Conservation (phyloP, 176 grass and related monocot species). For the Hyparrhenia diplandra region DNA sequence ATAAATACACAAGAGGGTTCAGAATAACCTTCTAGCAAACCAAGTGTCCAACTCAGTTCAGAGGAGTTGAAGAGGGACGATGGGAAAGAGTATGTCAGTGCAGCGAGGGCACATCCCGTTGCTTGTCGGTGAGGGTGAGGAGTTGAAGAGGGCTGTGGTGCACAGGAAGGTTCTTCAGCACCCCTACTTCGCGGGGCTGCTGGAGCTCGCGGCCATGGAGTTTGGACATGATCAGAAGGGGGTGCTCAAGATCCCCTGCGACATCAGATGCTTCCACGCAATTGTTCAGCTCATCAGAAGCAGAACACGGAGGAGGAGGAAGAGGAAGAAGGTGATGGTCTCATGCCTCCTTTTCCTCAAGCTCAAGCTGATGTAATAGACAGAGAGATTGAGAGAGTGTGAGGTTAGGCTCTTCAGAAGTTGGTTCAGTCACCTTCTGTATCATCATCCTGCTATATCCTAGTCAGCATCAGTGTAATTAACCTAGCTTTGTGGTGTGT, state of each 20-base stretch:
- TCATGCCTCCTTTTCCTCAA: not conserved
- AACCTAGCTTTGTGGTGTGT: not conserved
- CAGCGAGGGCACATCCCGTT: slow-evolving; percentile 37
- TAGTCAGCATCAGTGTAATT: not conserved
- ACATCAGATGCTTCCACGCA: slow-evolving; percentile 6
- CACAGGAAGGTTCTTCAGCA: slow-evolving; percentile 36
- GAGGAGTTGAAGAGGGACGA: not conserved
- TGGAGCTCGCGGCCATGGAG: slow-evolving; percentile 51
- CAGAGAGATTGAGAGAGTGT: not conserved
- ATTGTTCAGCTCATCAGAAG: slow-evolving; percentile 34
- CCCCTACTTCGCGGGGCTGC: slow-evolving; percentile 32
- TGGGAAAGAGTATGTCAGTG: slow-evolving; percentile 18
- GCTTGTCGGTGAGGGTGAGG: slow-evolving; percentile 8
- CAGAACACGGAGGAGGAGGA: not conserved
- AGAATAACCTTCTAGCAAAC: not conserved
- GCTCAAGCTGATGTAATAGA: not conserved
- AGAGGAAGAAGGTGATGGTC: not conserved
- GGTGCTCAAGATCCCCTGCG: slow-evolving; percentile 47
- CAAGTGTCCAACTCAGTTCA: not conserved
- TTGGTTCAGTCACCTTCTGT: not conserved
- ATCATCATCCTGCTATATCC: not conserved
- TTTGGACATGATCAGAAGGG: slow-evolving; percentile 57
- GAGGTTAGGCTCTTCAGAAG: not conserved
- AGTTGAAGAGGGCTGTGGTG: slow-evolving; percentile 16
- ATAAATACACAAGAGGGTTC: not conserved